Conservation (phyloP, 129 eudicot species). For the Glebionis coronaria region DNA sequence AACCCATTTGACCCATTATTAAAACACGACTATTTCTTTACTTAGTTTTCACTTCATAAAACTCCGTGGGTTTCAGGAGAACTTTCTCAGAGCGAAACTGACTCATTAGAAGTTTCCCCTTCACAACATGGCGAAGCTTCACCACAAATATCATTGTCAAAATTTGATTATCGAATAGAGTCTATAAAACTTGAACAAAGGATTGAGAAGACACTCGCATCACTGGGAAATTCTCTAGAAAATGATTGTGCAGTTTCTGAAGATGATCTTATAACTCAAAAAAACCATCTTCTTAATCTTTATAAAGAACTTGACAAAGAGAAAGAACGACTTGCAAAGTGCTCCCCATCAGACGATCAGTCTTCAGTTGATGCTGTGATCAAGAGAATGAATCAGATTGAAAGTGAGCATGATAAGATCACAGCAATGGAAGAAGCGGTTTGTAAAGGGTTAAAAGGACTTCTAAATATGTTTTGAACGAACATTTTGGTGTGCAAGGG, state of each 20-base stretch:
- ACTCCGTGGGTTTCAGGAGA: conserved; percentile 32
- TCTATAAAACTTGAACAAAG: conserved; percentile 52
- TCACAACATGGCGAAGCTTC: conserved; percentile 13
- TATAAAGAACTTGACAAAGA: conserved; percentile 57
- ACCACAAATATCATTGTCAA: conserved; percentile 27
- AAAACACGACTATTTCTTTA: no score
- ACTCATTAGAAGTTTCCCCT: conserved; percentile 23
- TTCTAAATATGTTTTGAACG: conserved; percentile 48
- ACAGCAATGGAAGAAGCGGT: conserved; percentile 58
- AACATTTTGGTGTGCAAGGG: conserved; percentile 50
- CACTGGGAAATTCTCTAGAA: conserved; percentile 55
- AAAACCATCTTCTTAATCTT: conserved; percentile 44
- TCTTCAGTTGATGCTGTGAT: conserved; percentile 39
- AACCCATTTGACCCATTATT: no score
- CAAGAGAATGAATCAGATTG: conserved; percentile 47
- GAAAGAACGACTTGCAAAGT: conserved; percentile 39
- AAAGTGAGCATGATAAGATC: conserved; percentile 48
- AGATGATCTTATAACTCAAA: conserved; percentile 55
- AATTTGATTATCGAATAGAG: conserved; percentile 46
- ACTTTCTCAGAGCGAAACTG: conserved; percentile 22
- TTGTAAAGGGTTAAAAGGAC: conserved; percentile 65
- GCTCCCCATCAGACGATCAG: conserved; percentile 36
- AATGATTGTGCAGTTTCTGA: conserved; percentile 52
- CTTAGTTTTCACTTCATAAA: background rate
- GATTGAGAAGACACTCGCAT: conserved; percentile 47